These are phyloP conservation scores for Monascus ruber DNA, from an alignment of 2,329 filamentous ascomycete genomes.

Conservation along the genomic window DNA sequence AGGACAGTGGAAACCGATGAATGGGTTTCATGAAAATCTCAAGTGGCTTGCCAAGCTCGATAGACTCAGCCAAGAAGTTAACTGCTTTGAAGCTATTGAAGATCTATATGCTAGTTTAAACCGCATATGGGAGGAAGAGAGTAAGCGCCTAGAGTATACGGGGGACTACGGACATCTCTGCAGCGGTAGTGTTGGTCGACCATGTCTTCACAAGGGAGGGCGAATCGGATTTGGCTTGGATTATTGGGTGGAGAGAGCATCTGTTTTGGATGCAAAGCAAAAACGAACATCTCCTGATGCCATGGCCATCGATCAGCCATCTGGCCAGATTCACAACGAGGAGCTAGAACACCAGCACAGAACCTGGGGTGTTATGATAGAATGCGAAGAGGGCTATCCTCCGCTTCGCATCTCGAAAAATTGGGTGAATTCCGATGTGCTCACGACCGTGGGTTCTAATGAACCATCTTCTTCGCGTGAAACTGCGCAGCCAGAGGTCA, in stretches of 20 bases:
- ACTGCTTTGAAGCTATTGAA: conserved; percentile 37
- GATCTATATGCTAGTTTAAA: conserved; percentile 31
- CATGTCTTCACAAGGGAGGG: conserved; percentile 27
- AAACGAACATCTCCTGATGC: conserved; percentile 15
- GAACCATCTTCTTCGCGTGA: conserved; percentile 6
- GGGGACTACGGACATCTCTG: conserved; percentile 30
- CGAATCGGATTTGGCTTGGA: conserved; percentile 31
- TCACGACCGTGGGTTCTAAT: conserved; percentile 17
- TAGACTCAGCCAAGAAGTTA: conserved; percentile 32
- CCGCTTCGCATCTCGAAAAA: conserved; percentile 33
- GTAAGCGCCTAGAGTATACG: conserved; percentile 17
- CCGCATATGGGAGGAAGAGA: conserved; percentile 33
- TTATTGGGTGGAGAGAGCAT: conserved; percentile 32
- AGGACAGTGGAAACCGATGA: conserved; percentile 25
- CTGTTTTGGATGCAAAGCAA: conserved; percentile 20
- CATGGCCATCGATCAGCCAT: conserved; percentile 21
- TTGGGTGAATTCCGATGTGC: conserved; percentile 28
- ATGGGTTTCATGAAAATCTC: conserved; percentile 32
- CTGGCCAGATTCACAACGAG: conserved; percentile 8
- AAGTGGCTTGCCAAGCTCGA: conserved; percentile 35
- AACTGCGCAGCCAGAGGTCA: conserved; percentile 11
- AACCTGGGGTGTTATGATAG: conserved; percentile 28
- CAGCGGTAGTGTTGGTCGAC: conserved; percentile 29
- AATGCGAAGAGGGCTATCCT: conserved; percentile 35
- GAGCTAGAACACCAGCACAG: conserved; percentile 10